These are phyloP conservation scores for Candida parachauliodes DNA, from an alignment of 805 yeast genomes.

Conservation along the genomic window DNA sequence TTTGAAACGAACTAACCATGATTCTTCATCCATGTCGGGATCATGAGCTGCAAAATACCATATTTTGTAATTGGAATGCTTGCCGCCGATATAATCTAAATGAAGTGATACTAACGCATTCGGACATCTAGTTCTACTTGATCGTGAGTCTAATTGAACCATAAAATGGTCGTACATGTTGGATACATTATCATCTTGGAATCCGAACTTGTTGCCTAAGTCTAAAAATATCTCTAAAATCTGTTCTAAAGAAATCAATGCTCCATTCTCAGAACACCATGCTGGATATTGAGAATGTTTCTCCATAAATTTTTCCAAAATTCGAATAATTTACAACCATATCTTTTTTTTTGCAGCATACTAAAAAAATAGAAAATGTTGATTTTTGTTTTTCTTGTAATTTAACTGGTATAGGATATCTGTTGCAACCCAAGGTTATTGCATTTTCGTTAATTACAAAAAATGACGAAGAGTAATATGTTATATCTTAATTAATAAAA, in stretches of 20 bases:
- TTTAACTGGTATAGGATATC: too few species aligned
- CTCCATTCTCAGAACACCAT: conserved; percentile 26
- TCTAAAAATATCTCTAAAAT: conserved; percentile 59
- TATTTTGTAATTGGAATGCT: conserved; percentile 76
- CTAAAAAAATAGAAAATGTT: too few species aligned
- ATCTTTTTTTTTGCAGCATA: conserved; percentile 2
- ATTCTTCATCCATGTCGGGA: conserved; percentile 26
- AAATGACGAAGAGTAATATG: too few species aligned
- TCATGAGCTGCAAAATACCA: conserved; percentile 90
- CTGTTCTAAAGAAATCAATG: conserved; percentile 35
- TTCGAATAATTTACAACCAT: too few species aligned
- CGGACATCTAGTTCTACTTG: conserved; percentile 71
- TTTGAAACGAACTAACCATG: conserved; percentile 67
- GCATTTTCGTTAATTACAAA: too few species aligned
- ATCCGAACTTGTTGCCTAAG: conserved; percentile 68
- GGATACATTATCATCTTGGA: conserved; percentile 71
- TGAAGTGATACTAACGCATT: conserved; percentile 75
- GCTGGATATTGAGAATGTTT: conserved; percentile 10
- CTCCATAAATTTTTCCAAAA: too few species aligned
- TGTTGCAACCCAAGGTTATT: too few species aligned
- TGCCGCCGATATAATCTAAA: conserved; percentile 91
- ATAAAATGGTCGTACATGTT: conserved; percentile 82
- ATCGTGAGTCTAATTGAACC: conserved; percentile 79
- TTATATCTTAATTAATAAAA: too few species aligned
- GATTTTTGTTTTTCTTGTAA: too few species aligned